phyloP scores from a whole-genome alignment of 768 basidiomycete genomes.

The Phanerochaete sordida region DNA sequence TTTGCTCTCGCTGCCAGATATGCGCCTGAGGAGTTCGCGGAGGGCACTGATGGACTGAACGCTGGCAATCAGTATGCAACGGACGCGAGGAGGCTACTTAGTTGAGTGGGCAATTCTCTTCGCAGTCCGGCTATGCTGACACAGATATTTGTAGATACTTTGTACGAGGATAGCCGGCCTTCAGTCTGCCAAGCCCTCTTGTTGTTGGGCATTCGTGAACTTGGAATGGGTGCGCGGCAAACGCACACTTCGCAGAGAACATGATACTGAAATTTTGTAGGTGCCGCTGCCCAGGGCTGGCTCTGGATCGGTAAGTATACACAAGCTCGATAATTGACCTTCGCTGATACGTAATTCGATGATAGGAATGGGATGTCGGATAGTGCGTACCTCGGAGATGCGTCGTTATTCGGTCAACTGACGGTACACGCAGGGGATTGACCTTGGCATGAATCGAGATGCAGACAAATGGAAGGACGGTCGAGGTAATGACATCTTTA shows the following conservation, averaged over 20 bases:
- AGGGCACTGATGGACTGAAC: constrained; percentile 51
- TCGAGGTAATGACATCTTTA: constrained; percentile 58
- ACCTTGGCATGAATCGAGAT: constrained; percentile 78
- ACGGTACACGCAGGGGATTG: constrained; percentile 50
- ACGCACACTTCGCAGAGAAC: background rate
- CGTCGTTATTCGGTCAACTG: background rate
- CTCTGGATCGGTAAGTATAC: constrained; percentile 55
- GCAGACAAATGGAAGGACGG: constrained; percentile 67
- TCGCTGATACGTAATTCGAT: background rate
- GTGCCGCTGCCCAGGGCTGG: constrained; percentile 83
- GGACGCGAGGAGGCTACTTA: constrained; percentile 58
- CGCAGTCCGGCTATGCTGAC: too few relatives aligned
- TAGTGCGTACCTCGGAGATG: constrained; percentile 39
- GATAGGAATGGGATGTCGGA: constrained; percentile 60
- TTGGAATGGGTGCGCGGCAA: constrained; percentile 69
- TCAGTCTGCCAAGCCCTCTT: constrained; percentile 81
- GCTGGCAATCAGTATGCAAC: constrained; percentile 63
- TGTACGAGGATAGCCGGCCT: constrained; percentile 63
- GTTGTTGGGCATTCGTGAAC: constrained; percentile 78
- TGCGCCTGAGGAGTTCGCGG: constrained; percentile 30
- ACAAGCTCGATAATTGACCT: background rate
- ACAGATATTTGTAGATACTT: constrained; percentile 38
- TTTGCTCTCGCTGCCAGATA: constrained; percentile 82
- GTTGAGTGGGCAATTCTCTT: too few relatives aligned
- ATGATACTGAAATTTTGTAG: constrained; percentile 19